Base-by-base conservation (phyloP, 2,329 filamentous ascomycete genomes). In the Calonectria pauciramosa region DNA sequence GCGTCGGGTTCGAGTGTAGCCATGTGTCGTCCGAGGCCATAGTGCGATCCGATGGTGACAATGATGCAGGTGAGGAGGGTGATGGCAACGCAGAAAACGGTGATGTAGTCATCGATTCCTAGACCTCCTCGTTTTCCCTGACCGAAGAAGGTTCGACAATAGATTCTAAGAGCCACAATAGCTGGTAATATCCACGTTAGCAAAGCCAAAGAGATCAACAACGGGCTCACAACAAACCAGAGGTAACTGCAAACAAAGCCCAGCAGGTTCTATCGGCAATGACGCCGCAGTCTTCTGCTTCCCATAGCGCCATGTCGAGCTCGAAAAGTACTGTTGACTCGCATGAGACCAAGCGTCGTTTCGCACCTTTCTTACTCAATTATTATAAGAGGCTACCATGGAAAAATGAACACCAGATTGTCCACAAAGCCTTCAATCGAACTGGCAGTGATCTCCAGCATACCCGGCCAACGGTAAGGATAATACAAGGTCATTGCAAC, bases 91-190 rank as follows among this genome's bases (percentile, higher is more conserved):
- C 80, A 81, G 9, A 77, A 63, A 2, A 77, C 52, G 3, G 80
- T 81, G 52, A 82, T 78, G 47, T 71, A 71, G 51, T 81, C 80
- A 23, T 81, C 80, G 60, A 78, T 68, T n/a, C 80, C 80, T 6
- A 82, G 70, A 9, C 79, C 79, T 28, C 78, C 80, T 60, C 34
- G 56, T 14, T 20, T 60, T 60, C 34, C 56, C 7, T 60, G 56
- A 9, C 77, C 72, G 10, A 80, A 74, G 23, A 52, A 78, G 28
- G 73, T 52, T 23, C 80, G 77, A 32, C 75, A 77, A 44, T 74
- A 47, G 5, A 81, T 26, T 63, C 79, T 76, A 26, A 81, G 72
- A 9, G 67, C 20, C 11, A 81, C 79, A 23, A 81, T 71, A 20
- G 77, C 80, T 81, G 36, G 16, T 7, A 14, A n/a, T 3, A 9